Evolutionary conservation across 257 asterid species (phyloP).

Genomic region (Ajuga chamaepitys): DNA sequence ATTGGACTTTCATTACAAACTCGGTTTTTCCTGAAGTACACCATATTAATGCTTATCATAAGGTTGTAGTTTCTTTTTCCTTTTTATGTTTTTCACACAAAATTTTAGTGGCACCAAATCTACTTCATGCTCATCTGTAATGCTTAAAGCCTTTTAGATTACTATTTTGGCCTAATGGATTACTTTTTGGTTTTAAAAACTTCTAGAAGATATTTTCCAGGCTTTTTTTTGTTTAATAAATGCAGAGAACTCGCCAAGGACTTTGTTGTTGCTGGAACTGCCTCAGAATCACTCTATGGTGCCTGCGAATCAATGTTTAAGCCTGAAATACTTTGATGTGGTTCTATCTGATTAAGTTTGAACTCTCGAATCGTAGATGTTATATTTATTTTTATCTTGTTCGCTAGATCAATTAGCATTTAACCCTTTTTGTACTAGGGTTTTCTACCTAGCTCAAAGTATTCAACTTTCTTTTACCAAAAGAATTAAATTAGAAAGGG

Average conservation of each 20-base stretch:
- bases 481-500: neutral
- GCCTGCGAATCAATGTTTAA: conserved; percentile 98
- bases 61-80: neutral
- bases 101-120: neutral
- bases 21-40: too few relatives aligned
- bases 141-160: neutral
- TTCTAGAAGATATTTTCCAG: neutral
- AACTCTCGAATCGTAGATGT: neutral
- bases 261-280: conserved; percentile 94
- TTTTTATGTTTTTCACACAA: neutral
- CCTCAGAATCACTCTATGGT: conserved; percentile 95
- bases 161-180: neutral
- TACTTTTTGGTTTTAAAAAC: neutral
- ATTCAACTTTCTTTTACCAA: neutral
- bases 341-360: neutral
- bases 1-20: too few relatives aligned
- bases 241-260: conserved; percentile 97
- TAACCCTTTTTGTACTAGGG: neutral
- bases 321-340: conserved; percentile 36
- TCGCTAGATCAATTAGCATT: neutral
- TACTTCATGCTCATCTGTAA: neutral
- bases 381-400: neutral
- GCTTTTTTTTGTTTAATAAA: neutral
- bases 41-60: neutral
- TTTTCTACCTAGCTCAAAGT: neutral